These are phyloP conservation scores for Paramecium bursaria DNA, from an alignment of 73 alveolate genomes.

Conservation along the genomic window DNA sequence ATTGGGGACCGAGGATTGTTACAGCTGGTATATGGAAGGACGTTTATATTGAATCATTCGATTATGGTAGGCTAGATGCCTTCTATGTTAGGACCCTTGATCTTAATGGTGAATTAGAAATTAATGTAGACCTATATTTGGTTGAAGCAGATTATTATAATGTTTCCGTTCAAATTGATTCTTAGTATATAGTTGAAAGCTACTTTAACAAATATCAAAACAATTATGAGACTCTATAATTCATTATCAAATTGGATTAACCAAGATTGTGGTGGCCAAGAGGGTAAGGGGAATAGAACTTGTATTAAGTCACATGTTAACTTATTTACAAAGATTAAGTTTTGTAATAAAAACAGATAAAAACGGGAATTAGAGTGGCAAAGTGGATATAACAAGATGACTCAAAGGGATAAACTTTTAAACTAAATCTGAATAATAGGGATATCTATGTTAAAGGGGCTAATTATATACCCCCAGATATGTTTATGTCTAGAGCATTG, in stretches of 20 bases:
- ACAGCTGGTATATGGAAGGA: conserved; percentile 81
- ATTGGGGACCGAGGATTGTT: conserved; percentile 83
- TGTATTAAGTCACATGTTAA: conserved; percentile 28
- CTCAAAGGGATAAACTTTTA: conserved; percentile 75
- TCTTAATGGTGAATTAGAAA: conserved; percentile 14
- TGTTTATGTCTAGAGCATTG: conserved; percentile 85
- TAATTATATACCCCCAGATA: conserved; percentile 93
- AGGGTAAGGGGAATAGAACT: conserved; percentile 31
- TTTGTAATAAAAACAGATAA: conserved; percentile 31
- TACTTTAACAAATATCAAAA: conserved; percentile 19
- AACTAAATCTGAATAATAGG: conserved; percentile 79
- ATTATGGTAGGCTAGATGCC: conserved; percentile 56
- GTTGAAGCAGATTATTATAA: conserved; percentile 1
- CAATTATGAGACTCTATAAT: neutral
- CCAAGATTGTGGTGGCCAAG: conserved; percentile 45
- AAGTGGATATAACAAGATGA: conserved; percentile 74
- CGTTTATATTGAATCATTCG: conserved; percentile 64
- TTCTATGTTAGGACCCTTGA: conserved; percentile 1
- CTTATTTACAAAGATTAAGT: conserved; percentile 18
- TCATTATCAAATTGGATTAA: neutral
- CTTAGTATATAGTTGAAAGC: neutral
- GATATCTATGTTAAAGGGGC: conserved; percentile 88
- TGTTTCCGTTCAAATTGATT: neutral
- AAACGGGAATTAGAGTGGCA: conserved; percentile 71
- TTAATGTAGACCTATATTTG: neutral